Percentiles rank a stretch among this genome's conserved stretches.
These are phyloP conservation scores for Eimeria praecox DNA, from an alignment of 169 alveolate species.

Conservation along the genomic window DNA sequence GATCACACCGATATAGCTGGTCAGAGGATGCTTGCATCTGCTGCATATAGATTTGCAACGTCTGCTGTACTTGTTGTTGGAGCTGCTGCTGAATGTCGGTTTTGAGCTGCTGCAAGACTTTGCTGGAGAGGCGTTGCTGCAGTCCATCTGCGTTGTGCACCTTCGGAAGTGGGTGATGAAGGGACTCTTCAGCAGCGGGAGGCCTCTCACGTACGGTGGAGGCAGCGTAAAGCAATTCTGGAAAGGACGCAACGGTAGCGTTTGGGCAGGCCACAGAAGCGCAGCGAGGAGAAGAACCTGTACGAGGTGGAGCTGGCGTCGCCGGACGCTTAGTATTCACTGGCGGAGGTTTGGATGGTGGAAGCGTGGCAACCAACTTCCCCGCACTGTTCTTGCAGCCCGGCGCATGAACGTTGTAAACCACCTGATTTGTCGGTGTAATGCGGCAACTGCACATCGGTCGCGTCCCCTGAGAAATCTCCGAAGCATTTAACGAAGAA, in stretches of 20 bases:
- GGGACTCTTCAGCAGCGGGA: background rate
- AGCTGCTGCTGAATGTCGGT: background rate
- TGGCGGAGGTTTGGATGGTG: background rate
- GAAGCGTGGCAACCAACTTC: background rate
- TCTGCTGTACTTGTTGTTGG: constrained; percentile 31
- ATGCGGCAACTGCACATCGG: background rate
- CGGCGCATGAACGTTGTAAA: background rate
- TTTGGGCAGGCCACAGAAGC: background rate
- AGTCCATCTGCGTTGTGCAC: background rate
- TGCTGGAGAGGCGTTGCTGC: constrained; percentile 1
- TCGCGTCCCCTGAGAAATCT: constrained; percentile 11
- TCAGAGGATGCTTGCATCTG: background rate
- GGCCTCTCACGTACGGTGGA: background rate
- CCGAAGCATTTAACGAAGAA: background rate
- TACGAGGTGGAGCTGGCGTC: background rate
- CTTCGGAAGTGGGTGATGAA: background rate
- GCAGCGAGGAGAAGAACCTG: constrained; percentile 1
- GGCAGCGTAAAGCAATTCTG: background rate
- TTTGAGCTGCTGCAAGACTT: constrained; percentile 43
- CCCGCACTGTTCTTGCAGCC: background rate
- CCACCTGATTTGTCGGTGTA: background rate
- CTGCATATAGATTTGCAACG: constrained; percentile 17
- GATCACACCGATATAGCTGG: constrained; percentile 5
- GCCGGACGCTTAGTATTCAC: background rate
- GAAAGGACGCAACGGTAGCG: background rate